phyloP scores from a whole-genome alignment of 495 filamentous ascomycete genomes.

The Neurospora sp. region DNA sequence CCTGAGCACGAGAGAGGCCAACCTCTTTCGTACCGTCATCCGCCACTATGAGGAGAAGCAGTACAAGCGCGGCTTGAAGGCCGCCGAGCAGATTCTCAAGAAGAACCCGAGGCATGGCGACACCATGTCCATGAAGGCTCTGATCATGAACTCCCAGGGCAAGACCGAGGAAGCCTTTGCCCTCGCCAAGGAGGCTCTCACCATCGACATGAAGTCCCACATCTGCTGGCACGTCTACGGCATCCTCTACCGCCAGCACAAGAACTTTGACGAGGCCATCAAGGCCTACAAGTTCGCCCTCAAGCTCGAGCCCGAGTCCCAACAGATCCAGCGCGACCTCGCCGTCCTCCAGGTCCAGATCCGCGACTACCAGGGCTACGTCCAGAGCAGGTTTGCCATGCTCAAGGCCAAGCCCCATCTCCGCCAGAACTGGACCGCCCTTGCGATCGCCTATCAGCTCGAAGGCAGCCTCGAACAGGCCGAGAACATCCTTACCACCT shows the following conservation, averaged over 20 bases:
- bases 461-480: constrained; percentile 73
- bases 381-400: constrained; percentile 77
- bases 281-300: constrained; percentile 97
- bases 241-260: constrained; percentile 80
- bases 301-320: constrained; percentile 81
- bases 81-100: constrained; percentile 85
- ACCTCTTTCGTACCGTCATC: constrained; percentile 88
- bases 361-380: constrained; percentile 89
- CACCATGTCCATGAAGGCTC: constrained; percentile 96
- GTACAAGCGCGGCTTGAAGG: constrained; percentile 94
- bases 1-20: constrained; percentile 79
- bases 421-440: constrained; percentile 89
- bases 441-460: constrained; percentile 88
- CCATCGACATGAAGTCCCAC: constrained; percentile 95
- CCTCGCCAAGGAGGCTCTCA: constrained; percentile 81
- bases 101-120: constrained; percentile 95
- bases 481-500: constrained; percentile 83
- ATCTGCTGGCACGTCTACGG: constrained; percentile 99
- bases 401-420: constrained; percentile 67
- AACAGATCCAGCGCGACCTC: constrained; percentile 88
- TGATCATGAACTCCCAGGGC: constrained; percentile 86
- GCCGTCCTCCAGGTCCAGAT: constrained; percentile 92
- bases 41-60: constrained; percentile 96
- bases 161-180: constrained; percentile 88
- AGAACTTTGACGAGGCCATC: constrained; percentile 98